Base-by-base conservation (phyloP, 176 grass and related monocot genomes). In the Juncus effusus region DNA sequence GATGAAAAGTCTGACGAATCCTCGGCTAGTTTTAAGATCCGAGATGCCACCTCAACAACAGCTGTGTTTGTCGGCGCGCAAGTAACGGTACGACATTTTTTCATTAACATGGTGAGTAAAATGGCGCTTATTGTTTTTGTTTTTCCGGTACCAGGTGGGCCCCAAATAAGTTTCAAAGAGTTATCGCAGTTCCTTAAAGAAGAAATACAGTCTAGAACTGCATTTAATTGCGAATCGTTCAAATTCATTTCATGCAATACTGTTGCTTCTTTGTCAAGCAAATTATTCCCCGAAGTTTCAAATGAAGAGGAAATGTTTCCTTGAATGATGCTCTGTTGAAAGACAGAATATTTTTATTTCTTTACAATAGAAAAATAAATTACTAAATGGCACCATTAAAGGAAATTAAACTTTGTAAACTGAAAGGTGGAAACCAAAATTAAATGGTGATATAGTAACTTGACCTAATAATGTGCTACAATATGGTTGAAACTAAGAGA, bases 11-110 rank as follows among this genome's bases (percentile, higher is more conserved):
- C 60, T 6, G 10, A 1, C 7, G 67, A 54, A 14, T 2, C 56
- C 3, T 47, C 42, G 5, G 56, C 6, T 38, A 72, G 40, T 8
- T 56, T 55, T 3, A 79, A 4, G 5, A 79, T 35, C 11, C 76
- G 76, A 1, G 45, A 64, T 0, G 58, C 58, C 40, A 79, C 58
- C 54, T 72, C 16, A 54, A 2, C 55, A 0, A 79, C 42, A 19
- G 76, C 76, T 5, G 56, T 64, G 36, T 79, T 79, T 54, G 76
- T 79, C 2, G 76, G 65, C 36, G 76, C 76, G 4, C 76, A 79
- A 7, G 57, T 42, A 10, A 79, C n/a, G 5, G 56, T 79, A 44
- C 49, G 61, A 51, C 66, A 70, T 55, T 61, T 62, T n/a, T 35
- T 12, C 9, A 12, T 40, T 57, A 13, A 16, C 54, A 57, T 13